Base-by-base conservation (phyloP, 1,284 basidiomycete species). In the Agroathelia rolfsii region DNA sequence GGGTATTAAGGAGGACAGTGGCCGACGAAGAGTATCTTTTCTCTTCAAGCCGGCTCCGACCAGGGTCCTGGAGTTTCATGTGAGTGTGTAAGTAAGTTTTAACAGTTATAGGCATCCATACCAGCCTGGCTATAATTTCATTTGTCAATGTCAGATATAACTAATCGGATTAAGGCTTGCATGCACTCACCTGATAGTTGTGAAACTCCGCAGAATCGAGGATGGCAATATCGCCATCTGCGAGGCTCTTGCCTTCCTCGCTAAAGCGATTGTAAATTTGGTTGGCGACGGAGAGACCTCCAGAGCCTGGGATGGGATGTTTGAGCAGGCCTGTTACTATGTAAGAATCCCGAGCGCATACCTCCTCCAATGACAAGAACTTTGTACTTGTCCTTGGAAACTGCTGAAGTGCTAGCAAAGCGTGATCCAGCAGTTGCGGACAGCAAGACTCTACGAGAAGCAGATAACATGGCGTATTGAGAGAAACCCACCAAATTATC, bases 1-100 rank as follows among this genome's bases (percentile, higher is more conserved):
- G 0, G 88, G 83, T 35, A 94, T 73, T 25, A 94, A 66, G 1
- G 72, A 67, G 15, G 62, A 51, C 30, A 95, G 66, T 4, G 74
- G 74, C 18, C 72, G 69, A 36, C 79, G 72, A 44, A 86, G 82
- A 13, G 74, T 66, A 8, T 61, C 54, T 42, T 84, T 80, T 31
- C 69, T 54, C 48, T 80, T 76, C 39, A 97, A 67, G 22, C 94
- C 94, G 16, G 86, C 69, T 16, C 90, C 93, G 24, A 93, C 92
- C 15, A 96, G 74, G 2, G 93, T 95, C 92, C 87, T 89, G 41
- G 12, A 14, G 11, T 28, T 17, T 32, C 37, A 30, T 6, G 34
- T 6, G 13, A 23, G 20, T 12, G 4, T 19, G n/a, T n/a, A n/a
- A n/a, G n/a, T n/a, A n/a, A n/a, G n/a, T n/a, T n/a, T n/a, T n/a